Percentiles rank a stretch among this genome's conserved stretches.
Conservation (phyloP, 129 eudicot genomes). For the Lactuca sativa region DNA sequence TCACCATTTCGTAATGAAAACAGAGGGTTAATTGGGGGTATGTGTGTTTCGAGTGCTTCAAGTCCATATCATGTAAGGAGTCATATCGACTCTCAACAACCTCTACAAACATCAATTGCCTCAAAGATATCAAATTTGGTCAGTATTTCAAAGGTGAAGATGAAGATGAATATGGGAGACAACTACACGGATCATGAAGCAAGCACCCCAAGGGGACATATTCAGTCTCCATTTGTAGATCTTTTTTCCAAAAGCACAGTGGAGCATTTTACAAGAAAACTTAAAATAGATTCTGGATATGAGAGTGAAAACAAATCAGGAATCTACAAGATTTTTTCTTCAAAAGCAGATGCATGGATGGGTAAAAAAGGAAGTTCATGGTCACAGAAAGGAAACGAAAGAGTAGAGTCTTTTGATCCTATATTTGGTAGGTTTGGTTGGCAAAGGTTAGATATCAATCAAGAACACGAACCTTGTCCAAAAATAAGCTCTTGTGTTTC, state of each 20-base stretch:
- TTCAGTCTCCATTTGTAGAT: slow-evolving; percentile 46
- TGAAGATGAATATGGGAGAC: slow-evolving; percentile 49
- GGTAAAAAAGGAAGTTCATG: slow-evolving; percentile 48
- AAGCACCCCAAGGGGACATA: slow-evolving; percentile 68
- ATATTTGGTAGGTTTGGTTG: slow-evolving; percentile 55
- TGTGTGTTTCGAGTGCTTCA: slow-evolving; percentile 56
- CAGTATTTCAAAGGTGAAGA: slow-evolving; percentile 57
- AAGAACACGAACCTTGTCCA: slow-evolving; percentile 41
- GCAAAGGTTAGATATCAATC: slow-evolving; percentile 56
- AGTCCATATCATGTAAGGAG: slow-evolving; percentile 43
- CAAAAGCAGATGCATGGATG: slow-evolving; percentile 77
- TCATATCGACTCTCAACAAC: slow-evolving; percentile 61
- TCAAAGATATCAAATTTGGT: slow-evolving; percentile 70
- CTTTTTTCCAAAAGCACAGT: slow-evolving; percentile 33
- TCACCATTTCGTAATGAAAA: slow-evolving; percentile 61
- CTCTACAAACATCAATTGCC: slow-evolving; percentile 56
- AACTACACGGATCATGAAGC: slow-evolving; percentile 33
- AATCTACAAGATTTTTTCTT: slow-evolving; percentile 46
- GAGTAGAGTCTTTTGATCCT: slow-evolving; percentile 35
- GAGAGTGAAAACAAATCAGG: slow-evolving; percentile 53
- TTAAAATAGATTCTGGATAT: slow-evolving; percentile 41
- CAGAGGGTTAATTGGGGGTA: slow-evolving; percentile 51
- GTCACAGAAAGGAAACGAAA: slow-evolving; percentile 72
- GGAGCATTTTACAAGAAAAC: slow-evolving; percentile 42
- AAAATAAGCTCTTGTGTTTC: slow-evolving; percentile 17